Evolutionary conservation across 768 basidiomycete genomes (phyloP).

Genomic region (Guyanaporus albipodus): DNA sequence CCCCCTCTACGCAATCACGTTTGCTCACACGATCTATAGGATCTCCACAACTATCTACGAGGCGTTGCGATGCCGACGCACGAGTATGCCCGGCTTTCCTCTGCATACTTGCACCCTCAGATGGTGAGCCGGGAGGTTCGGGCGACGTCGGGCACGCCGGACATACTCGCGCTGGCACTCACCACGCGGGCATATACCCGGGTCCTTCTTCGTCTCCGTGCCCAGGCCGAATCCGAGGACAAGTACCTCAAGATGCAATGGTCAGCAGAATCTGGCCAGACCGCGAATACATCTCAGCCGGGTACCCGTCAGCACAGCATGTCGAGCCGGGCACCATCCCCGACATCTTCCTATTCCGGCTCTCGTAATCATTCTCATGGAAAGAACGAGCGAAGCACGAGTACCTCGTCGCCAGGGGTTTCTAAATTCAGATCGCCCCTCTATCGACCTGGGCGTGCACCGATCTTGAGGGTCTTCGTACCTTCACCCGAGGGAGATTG

Average conservation of each 20-base stretch:
- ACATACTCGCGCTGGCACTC: slow-evolving; percentile 50
- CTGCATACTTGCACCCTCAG: slow-evolving; percentile 52
- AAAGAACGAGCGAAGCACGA: slow-evolving; percentile 23
- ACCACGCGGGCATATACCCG: slow-evolving; percentile 75
- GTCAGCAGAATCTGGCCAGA: slow-evolving; percentile 1
- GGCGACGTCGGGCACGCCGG: slow-evolving; percentile 38
- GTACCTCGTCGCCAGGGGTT: slow-evolving; percentile 17
- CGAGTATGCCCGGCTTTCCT: slow-evolving; percentile 61
- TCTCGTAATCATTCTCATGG: slow-evolving; percentile 41
- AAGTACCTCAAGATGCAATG: slow-evolving; percentile 17
- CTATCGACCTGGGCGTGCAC: slow-evolving; percentile 67
- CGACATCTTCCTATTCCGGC: slow-evolving; percentile 36
- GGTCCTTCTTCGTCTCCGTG: slow-evolving; percentile 73
- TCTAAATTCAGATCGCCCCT: slow-evolving; percentile 64
- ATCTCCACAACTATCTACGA: slow-evolving; percentile 75
- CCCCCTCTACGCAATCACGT: neutral
- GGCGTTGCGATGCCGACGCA: slow-evolving; percentile 75
- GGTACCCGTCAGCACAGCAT: slow-evolving; percentile 36
- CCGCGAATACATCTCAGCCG: slow-evolving; percentile 5
- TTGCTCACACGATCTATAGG: slow-evolving; percentile 39
- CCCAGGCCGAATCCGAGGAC: slow-evolving; percentile 67
- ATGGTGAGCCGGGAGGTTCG: slow-evolving; percentile 37
- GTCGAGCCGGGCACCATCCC: slow-evolving; percentile 68
- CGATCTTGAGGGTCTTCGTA: slow-evolving; percentile 75
- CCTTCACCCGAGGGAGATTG: slow-evolving; percentile 85